Evolutionary conservation across 164 flowering plant genomes (phyloP).

Genomic region (Berberis vulgaris): DNA sequence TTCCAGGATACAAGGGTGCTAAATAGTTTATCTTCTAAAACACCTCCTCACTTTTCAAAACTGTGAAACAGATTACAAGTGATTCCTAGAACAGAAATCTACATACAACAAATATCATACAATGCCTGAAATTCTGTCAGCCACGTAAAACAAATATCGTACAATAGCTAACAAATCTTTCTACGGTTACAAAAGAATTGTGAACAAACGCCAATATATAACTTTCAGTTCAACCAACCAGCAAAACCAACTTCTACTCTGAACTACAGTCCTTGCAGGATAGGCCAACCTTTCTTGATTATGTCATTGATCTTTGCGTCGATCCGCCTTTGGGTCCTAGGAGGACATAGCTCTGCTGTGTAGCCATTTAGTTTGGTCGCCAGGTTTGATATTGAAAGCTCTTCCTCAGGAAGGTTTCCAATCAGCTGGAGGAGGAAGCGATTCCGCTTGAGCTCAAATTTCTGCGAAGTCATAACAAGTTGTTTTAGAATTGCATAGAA

Average conservation of each 20-base stretch:
- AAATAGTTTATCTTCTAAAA: too few species aligned
- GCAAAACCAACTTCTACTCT: background rate
- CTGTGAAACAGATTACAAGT: too few species aligned
- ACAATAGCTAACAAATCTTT: too few species aligned
- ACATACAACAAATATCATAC: too few species aligned
- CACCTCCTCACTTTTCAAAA: too few species aligned
- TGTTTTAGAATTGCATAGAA: too few species aligned
- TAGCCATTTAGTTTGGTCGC: conserved; percentile 79
- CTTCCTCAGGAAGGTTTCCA: conserved; percentile 83
- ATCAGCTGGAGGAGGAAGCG: conserved; percentile 78
- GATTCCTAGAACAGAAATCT: too few species aligned
- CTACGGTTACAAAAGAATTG: too few species aligned
- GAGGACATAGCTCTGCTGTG: conserved; percentile 88
- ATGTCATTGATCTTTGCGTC: conserved; percentile 71
- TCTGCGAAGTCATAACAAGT: conserved; percentile 31
- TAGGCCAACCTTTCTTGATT: conserved; percentile 79
- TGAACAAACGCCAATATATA: too few species aligned
- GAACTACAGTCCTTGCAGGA: conserved; percentile 46
- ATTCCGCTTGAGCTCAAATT: conserved; percentile 83
- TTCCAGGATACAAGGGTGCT: too few species aligned
- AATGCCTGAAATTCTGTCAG: too few species aligned
- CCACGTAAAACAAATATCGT: too few species aligned
- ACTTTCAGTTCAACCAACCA: background rate
- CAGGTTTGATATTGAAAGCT: conserved; percentile 59
- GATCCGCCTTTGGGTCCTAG: conserved; percentile 47